Evolutionary conservation across 441 rosid genomes (phyloP).

Genomic region (Populus hybrid): DNA sequence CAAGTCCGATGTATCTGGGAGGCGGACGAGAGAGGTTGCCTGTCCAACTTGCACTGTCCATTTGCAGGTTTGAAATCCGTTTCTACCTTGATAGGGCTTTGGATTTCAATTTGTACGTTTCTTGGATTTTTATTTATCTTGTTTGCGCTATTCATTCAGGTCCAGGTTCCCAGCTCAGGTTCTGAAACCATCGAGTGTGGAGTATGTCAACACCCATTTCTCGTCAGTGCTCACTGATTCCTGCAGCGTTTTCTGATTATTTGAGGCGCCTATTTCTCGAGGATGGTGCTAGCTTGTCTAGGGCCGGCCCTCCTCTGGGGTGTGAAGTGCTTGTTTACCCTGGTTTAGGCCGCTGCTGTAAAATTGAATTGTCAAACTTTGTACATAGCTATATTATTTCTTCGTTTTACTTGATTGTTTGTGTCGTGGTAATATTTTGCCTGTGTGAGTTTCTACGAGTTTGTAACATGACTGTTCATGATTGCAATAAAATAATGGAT

Average conservation of each 20-base stretch:
- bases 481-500: constrained; percentile 4
- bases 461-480: constrained; percentile 2
- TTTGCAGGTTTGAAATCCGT: constrained; percentile 66
- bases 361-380: constrained; percentile 2
- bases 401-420: neutral
- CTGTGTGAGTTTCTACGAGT: neutral
- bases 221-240: constrained; percentile 72
- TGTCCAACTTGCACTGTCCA: constrained; percentile 98
- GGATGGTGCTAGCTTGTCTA: neutral
- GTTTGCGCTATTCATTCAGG: constrained; percentile 41
- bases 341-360: neutral
- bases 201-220: constrained; percentile 97
- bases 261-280: neutral
- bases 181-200: constrained; percentile 98
- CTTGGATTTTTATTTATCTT: neutral
- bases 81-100: neutral
- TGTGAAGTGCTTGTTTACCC: neutral
- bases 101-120: neutral
- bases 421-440: constrained; percentile 2
- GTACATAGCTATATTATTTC: constrained; percentile 11
- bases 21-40: constrained; percentile 92
- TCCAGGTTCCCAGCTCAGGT: constrained; percentile 96
- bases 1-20: constrained; percentile 64
- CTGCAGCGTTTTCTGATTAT: neutral
- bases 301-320: neutral